Evolutionary conservation across 2,329 filamentous ascomycete species (phyloP).

Genomic region (Stromatinia cepivora): DNA sequence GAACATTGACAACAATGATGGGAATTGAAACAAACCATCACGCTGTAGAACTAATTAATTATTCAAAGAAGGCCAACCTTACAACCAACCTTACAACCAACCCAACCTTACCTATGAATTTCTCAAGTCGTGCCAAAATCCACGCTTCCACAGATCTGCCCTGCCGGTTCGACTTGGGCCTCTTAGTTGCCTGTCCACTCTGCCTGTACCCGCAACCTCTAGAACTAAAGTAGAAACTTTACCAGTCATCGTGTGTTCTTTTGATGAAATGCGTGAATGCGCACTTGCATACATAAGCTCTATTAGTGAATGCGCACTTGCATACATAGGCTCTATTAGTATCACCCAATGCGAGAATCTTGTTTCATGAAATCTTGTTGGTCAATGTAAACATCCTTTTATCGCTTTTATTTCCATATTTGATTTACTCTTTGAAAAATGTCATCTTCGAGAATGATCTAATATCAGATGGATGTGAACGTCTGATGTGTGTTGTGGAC

Average conservation of each 20-base stretch:
- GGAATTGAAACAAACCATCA: not conserved
- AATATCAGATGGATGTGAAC: conserved; percentile 2
- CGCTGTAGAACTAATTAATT: not conserved
- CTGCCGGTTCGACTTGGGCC: conserved; percentile 18
- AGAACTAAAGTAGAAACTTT: conserved; percentile 5
- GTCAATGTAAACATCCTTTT: conserved; percentile 7
- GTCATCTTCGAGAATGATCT: not conserved
- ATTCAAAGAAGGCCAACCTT: not conserved
- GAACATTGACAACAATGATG: not conserved
- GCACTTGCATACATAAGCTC: not conserved
- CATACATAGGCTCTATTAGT: conserved; percentile 3
- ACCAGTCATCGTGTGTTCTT: conserved; percentile 14
- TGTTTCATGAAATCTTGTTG: conserved; percentile 3
- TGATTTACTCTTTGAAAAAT: not conserved
- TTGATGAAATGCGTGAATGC: conserved; percentile 11
- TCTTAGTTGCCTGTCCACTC: conserved; percentile 14
- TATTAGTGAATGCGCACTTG: too few relatives aligned
- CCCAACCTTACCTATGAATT: not conserved
- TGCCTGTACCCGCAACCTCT: conserved; percentile 12
- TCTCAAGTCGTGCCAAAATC: conserved; percentile 5
- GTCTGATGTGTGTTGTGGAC: not conserved
- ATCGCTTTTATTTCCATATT: not conserved
- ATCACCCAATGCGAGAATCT: conserved; percentile 11
- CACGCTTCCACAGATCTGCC: conserved; percentile 16
- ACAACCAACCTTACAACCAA: not conserved